These are phyloP conservation scores for Ilyonectria robusta DNA, from an alignment of 2,329 filamentous ascomycete species.

Conservation along the genomic window DNA sequence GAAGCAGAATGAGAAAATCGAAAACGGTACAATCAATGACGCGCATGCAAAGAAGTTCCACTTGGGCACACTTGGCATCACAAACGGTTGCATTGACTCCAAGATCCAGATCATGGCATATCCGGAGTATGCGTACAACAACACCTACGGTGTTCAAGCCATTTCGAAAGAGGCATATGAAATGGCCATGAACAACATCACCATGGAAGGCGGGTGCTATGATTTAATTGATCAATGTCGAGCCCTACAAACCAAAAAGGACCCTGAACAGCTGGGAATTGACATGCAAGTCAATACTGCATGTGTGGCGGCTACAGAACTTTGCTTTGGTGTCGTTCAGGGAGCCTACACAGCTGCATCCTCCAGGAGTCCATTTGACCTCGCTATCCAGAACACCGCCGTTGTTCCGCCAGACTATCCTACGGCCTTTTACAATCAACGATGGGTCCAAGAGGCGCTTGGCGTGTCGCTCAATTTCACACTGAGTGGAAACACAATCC, in stretches of 20 bases:
- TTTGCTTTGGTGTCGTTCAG: slow-evolving; percentile 37
- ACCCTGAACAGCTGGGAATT: slow-evolving; percentile 57
- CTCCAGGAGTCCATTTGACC: slow-evolving; percentile 64
- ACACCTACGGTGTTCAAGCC: slow-evolving; percentile 73
- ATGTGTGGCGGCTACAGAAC: slow-evolving; percentile 64
- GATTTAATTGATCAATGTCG: slow-evolving; percentile 67
- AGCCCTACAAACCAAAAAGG: slow-evolving; percentile 43
- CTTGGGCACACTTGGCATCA: slow-evolving; percentile 73
- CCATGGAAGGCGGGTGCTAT: slow-evolving; percentile 60
- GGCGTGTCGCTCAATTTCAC: slow-evolving; percentile 74
- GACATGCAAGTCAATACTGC: slow-evolving; percentile 56
- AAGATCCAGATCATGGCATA: slow-evolving; percentile 69
- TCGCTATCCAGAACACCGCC: slow-evolving; percentile 67
- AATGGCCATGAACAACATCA: slow-evolving; percentile 25
- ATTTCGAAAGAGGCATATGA: slow-evolving; percentile 62
- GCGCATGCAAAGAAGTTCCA: slow-evolving; percentile 62
- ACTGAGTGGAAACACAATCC: slow-evolving; percentile 55
- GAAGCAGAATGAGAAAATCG: slow-evolving; percentile 67
- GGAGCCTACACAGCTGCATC: slow-evolving; percentile 24
- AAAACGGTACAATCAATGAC: slow-evolving; percentile 12
- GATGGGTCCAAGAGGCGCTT: slow-evolving; percentile 69
- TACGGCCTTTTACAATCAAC: slow-evolving; percentile 73
- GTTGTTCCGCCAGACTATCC: slow-evolving; percentile 72
- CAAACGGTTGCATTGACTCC: slow-evolving; percentile 77
- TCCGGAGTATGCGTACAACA: slow-evolving; percentile 70